These are phyloP conservation scores for Xylaria hypoxylon DNA, from an alignment of 2,329 filamentous ascomycete species.

Conservation along the genomic window DNA sequence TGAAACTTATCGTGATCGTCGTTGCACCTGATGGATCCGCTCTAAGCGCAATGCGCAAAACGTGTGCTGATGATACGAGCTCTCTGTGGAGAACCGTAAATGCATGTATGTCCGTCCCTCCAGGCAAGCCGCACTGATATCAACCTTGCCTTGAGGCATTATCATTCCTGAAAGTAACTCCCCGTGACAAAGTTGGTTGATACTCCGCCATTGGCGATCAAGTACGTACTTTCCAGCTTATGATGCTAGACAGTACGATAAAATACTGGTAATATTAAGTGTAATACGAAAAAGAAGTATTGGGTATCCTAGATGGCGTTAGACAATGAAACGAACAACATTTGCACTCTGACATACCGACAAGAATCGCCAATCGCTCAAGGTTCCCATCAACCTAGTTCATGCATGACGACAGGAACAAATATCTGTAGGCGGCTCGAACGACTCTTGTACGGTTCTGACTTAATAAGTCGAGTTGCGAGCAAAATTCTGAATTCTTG, in stretches of 20 bases:
- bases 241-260: conserved; percentile 13
- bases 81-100: conserved; percentile 8
- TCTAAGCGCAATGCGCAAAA: conserved; percentile 26
- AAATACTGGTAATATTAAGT: conserved; percentile 18
- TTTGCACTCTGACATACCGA: conserved; percentile 25
- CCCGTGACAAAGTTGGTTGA: conserved; percentile 6
- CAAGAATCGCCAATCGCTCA: conserved; percentile 7
- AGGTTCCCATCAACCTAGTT: conserved; percentile 16
- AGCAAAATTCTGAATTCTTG: conserved; percentile 44
- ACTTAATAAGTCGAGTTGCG: conserved; percentile 44
- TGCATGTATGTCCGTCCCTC: not conserved
- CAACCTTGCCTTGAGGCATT: conserved; percentile 17
- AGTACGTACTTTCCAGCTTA: conserved; percentile 2
- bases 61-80: conserved; percentile 12
- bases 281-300: conserved; percentile 20
- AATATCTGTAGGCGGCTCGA: conserved; percentile 9
- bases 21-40: conserved; percentile 21
- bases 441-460: not conserved
- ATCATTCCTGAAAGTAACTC: conserved; percentile 16
- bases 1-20: conserved; percentile 30
- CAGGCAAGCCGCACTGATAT: conserved; percentile 1
- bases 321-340: not conserved
- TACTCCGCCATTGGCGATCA: not conserved
- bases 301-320: conserved; percentile 26
- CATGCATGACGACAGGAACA: not conserved